Evolutionary conservation across 148 eudicot species (phyloP).

Genomic region (Rhododendron henanense): DNA sequence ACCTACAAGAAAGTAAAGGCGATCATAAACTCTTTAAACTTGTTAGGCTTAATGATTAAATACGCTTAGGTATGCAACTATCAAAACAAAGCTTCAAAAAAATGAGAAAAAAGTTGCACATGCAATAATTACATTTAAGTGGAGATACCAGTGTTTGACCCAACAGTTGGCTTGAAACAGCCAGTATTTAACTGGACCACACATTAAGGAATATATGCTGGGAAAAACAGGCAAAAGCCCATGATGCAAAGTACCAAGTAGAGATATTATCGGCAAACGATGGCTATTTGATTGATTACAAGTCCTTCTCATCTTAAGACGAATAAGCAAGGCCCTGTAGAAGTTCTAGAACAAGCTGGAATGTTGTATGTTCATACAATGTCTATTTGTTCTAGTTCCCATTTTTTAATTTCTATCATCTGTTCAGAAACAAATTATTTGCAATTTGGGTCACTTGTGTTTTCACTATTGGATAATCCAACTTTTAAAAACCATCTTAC

Average conservation of each 20-base stretch:
- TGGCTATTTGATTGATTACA: background rate
- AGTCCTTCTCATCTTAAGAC: background rate
- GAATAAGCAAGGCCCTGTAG: background rate
- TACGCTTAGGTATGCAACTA: background rate
- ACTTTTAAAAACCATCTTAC: background rate
- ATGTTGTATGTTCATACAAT: background rate
- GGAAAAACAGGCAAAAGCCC: background rate
- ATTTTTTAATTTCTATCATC: background rate
- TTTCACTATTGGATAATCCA: background rate
- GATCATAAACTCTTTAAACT: background rate
- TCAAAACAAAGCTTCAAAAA: background rate
- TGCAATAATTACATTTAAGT: background rate
- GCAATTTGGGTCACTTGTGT: background rate
- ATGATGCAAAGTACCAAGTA: background rate
- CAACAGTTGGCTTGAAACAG: background rate
- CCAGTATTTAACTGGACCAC: background rate
- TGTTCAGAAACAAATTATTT: background rate
- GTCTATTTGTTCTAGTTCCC: background rate
- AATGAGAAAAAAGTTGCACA: background rate
- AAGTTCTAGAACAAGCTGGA: background rate
- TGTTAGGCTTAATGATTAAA: background rate
- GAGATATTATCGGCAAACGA: background rate
- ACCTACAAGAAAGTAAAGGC: conserved; percentile 38
- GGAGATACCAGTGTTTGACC: background rate
- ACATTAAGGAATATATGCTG: background rate